Evolutionary conservation across 768 basidiomycete genomes (phyloP), one percentile per base, ranked within the genome.

Genomic region (Trichaptum fuscoviolaceum): DNA sequence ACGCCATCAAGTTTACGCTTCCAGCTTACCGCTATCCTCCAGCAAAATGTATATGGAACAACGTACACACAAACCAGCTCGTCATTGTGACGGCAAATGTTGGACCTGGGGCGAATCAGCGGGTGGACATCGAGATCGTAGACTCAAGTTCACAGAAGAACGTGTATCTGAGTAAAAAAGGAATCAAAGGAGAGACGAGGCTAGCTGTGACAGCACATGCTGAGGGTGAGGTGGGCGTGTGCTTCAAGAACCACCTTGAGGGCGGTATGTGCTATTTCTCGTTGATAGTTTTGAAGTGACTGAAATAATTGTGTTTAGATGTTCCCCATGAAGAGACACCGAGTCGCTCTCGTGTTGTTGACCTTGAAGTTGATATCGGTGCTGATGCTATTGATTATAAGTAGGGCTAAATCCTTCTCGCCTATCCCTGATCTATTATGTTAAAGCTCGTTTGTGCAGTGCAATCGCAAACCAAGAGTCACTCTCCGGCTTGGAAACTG

Each of bases 331-430:
- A 83, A 26, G 78, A 87, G 63, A 80, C 80, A 2, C 73, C 77
- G 35, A 83, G 84, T 65, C 79, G 86, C 69, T 77, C 81, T 57
- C 85, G 94, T 18, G 85, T 91, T 57, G 77, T 99, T 68, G 96
- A 99, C 81, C 80, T 99, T 66, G 97, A 99, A 73, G 86, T 99
- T 42, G 97, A 99, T 73, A 96, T 99, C 75, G 97, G 97, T 35
- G 96, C 96, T 15, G 96, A 99, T 72, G 97, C 97, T 1, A 90
- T 99, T 42, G 97, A 99, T 79, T 99, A 99, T 84, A 99, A 99
- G 95, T 96, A 73, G 69, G 91, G 80, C 10, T 42, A n/a, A 57
- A 63, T 7, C 26, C 24, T 5, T 34, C 42, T 25, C 27, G 7
- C 62, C 17, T 7, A 12, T 58, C 18, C 17, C 7, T 42, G 34